Conservation (phyloP, 345 rosid genomes). For the Leavenworthia alabamica region DNA sequence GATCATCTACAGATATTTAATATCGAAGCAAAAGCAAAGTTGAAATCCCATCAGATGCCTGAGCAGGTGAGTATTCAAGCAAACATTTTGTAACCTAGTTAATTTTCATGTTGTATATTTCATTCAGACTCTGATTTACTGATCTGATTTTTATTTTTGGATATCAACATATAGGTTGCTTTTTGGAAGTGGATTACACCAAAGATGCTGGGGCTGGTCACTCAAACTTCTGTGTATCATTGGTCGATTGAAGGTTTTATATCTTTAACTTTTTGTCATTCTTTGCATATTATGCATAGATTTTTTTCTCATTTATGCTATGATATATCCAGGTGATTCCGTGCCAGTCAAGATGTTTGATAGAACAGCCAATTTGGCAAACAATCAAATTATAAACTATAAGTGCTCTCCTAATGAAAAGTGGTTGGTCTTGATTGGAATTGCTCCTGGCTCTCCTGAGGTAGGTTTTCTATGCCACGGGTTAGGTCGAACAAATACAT, state of each 20-base stretch:
- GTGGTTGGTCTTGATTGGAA: constrained; percentile 97
- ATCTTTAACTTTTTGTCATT: constrained; percentile 11
- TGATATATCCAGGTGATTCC: constrained; percentile 62
- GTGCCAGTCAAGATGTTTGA: constrained; percentile 98
- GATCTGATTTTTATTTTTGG: no score
- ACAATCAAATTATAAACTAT: constrained; percentile 96
- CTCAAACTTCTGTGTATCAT: constrained; percentile 87
- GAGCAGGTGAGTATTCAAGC: constrained; percentile 61
- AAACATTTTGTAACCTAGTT: neutral
- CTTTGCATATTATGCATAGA: neutral
- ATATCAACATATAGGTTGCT: constrained; percentile 83
- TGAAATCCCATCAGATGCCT: constrained; percentile 97
- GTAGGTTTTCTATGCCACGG: constrained; percentile 42
- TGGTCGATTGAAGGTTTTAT: constrained; percentile 94
- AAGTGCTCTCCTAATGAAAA: constrained; percentile 92
- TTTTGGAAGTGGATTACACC: constrained; percentile 99
- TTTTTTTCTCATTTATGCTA: constrained; percentile 21
- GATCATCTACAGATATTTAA: constrained; percentile 99
- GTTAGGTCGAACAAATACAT: constrained; percentile 2
- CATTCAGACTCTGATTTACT: constrained; percentile 3
- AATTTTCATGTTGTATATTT: neutral
- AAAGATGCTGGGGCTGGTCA: constrained; percentile 91
- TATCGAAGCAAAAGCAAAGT: constrained; percentile 90
- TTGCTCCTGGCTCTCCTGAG: constrained; percentile 98
- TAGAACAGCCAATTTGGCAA: constrained; percentile 88